A percentile compares a stretch with the other conserved stretches of the same genome.
These are phyloP conservation scores for Phoma sp. DNA, from an alignment of 2,329 filamentous ascomycete genomes.

Conservation along the genomic window DNA sequence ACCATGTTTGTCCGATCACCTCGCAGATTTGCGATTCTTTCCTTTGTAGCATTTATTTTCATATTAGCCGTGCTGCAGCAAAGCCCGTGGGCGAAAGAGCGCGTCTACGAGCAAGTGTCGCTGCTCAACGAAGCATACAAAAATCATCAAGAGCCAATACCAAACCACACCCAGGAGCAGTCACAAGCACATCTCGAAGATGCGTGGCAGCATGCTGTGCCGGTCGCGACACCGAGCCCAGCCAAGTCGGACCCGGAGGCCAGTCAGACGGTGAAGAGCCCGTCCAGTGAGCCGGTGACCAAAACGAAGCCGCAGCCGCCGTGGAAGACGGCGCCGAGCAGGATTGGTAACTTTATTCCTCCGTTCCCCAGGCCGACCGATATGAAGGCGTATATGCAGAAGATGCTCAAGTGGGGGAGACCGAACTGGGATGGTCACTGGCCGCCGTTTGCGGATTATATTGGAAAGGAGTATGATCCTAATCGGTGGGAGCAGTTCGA, in stretches of 20 bases:
- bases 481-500: conserved; percentile 58
- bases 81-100: conserved; percentile 36
- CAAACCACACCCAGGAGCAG: conserved; percentile 17
- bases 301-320: conserved; percentile 28
- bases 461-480: conserved; percentile 54
- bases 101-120: conserved; percentile 37
- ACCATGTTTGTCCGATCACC: conserved; percentile 47
- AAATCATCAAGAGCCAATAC: conserved; percentile 23
- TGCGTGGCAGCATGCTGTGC: conserved; percentile 31
- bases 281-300: conserved; percentile 9
- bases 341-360: conserved; percentile 24
- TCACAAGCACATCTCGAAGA: conserved; percentile 28
- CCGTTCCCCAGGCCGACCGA: conserved; percentile 29
- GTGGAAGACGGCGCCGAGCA: conserved; percentile 33
- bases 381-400: conserved; percentile 49
- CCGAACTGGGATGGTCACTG: conserved; percentile 51
- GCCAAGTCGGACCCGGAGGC: no score
- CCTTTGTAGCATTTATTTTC: conserved; percentile 44
- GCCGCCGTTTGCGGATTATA: conserved; percentile 55
- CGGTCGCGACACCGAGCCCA: conserved; percentile 9
- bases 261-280: conserved; percentile 13
- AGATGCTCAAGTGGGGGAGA: conserved; percentile 53
- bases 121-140: conserved; percentile 24
- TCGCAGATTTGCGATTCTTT: conserved; percentile 48
- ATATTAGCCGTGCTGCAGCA: conserved; percentile 39